phyloP scores from a whole-genome alignment of 192 early-diverging fungal genomes.

The Coemansia sp. region DNA sequence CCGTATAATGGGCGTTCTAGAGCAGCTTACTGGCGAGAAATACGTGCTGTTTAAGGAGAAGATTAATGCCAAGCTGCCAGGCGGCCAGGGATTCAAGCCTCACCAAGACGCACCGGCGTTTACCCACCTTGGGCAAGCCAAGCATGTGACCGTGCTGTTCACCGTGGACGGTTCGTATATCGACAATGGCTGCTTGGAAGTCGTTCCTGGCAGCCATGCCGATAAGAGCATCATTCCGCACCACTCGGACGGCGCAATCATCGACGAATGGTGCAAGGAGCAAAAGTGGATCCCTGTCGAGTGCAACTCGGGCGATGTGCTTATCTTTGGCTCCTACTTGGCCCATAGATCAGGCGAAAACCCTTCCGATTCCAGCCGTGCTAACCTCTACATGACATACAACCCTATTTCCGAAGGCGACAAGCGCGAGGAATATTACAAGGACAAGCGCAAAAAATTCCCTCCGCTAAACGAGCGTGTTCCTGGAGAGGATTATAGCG shows the following conservation, averaged over 20 bases:
- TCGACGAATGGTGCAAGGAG: constrained; percentile 50
- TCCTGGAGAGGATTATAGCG: constrained; percentile 55
- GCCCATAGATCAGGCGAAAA: constrained; percentile 59
- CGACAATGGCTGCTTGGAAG: constrained; percentile 59
- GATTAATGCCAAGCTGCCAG: constrained; percentile 61
- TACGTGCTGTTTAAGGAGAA: constrained; percentile 65
- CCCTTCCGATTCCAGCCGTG: constrained; percentile 49
- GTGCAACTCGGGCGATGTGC: constrained; percentile 57
- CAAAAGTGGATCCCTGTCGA: constrained; percentile 58
- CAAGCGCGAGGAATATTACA: constrained; percentile 58
- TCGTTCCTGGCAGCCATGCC: constrained; percentile 57
- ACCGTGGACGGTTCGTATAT: constrained; percentile 57
- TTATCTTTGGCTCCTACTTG: constrained; percentile 65
- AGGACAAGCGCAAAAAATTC: constrained; percentile 58
- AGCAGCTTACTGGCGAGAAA: constrained; percentile 55
- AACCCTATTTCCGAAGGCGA: constrained; percentile 59
- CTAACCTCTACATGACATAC: constrained; percentile 62
- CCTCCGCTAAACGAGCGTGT: constrained; percentile 58
- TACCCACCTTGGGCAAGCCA: constrained; percentile 56
- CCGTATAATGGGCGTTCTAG: constrained; percentile 47
- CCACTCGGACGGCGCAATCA: constrained; percentile 50
- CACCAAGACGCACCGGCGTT: constrained; percentile 66
- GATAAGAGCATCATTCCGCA: constrained; percentile 43
- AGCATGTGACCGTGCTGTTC: constrained; percentile 59
- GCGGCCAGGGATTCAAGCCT: constrained; percentile 60